A percentile compares a stretch with the other conserved stretches of the same genome.
phyloP scores from a whole-genome alignment of 495 filamentous ascomycete species.

The Cryomyces antarcticus region DNA sequence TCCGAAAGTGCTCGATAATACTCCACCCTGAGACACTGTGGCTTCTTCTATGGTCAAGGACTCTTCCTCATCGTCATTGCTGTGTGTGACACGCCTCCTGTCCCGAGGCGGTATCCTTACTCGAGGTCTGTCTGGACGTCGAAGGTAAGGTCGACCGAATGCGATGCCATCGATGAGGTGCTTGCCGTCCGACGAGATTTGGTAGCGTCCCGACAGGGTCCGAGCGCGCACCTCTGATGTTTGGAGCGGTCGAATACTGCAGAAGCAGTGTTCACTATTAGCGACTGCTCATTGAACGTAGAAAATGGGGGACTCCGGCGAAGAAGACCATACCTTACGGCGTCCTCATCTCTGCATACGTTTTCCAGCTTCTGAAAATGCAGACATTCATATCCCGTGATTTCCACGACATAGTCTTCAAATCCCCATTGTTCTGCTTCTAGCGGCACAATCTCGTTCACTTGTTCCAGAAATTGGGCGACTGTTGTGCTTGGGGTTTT shows the following conservation, averaged over 20 bases:
- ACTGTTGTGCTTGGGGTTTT: constrained; percentile 33
- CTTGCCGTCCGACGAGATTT: constrained; percentile 61
- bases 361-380: constrained; percentile 60
- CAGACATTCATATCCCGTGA: constrained; percentile 68
- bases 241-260: constrained; percentile 63
- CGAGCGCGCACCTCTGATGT: constrained; percentile 54
- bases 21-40: too few species aligned
- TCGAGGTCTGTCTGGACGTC: constrained; percentile 39
- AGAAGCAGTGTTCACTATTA: constrained; percentile 1
- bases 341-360: constrained; percentile 64
- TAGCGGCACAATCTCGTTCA: constrained; percentile 68
- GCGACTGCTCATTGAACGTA: background rate
- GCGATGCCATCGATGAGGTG: constrained; percentile 79
- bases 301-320: background rate
- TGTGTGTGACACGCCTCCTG: constrained; percentile 33
- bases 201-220: constrained; percentile 57
- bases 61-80: constrained; percentile 19
- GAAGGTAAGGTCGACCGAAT: constrained; percentile 58
- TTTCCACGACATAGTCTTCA: constrained; percentile 81
- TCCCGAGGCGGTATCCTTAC: constrained; percentile 63
- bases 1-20: too few species aligned
- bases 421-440: constrained; percentile 72
- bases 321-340: constrained; percentile 44
- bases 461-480: constrained; percentile 59
- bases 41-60: too few species aligned